Evolutionary conservation across 2,329 filamentous ascomycete species (phyloP).

Genomic region (Aspergillus aculeatus): DNA sequence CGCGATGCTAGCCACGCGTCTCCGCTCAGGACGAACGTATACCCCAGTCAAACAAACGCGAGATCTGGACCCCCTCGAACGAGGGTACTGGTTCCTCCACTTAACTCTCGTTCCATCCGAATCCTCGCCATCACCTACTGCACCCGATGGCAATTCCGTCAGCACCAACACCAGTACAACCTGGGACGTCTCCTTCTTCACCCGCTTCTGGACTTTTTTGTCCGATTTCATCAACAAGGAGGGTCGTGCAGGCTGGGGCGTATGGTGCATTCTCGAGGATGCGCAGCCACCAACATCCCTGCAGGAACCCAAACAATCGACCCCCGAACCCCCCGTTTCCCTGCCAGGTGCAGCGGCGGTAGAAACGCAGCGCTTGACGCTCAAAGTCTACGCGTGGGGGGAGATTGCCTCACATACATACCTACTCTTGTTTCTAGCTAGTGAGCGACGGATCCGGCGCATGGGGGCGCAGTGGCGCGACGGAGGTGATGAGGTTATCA

Average conservation of each 20-base stretch:
- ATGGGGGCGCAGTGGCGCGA: conserved; percentile 67
- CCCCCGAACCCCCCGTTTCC: neutral
- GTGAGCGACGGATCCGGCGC: conserved; percentile 59
- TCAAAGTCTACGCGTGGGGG: conserved; percentile 78
- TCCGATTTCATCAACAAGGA: conserved; percentile 35
- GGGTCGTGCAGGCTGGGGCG: conserved; percentile 47
- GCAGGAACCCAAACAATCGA: neutral
- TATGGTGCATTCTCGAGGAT: conserved; percentile 41
- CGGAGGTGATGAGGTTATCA: conserved; percentile 56
- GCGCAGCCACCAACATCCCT: neutral
- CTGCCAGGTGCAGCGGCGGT: neutral
- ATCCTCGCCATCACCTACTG: neutral
- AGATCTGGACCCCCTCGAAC: conserved; percentile 59
- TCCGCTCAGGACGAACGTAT: conserved; percentile 55
- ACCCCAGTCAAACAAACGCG: conserved; percentile 52
- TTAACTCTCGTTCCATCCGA: conserved; percentile 52
- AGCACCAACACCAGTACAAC: neutral
- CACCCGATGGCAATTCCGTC: neutral
- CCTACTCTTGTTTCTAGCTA: conserved; percentile 71
- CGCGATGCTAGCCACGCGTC: conserved; percentile 52
- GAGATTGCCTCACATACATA: conserved; percentile 71
- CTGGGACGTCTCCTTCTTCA: conserved; percentile 38
- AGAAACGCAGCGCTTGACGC: conserved; percentile 30
- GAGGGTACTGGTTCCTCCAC: conserved; percentile 73
- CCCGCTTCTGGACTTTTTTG: conserved; percentile 45